Conservation (phyloP, 495 filamentous ascomycete genomes). For the Aspergillus baeticus region DNA sequence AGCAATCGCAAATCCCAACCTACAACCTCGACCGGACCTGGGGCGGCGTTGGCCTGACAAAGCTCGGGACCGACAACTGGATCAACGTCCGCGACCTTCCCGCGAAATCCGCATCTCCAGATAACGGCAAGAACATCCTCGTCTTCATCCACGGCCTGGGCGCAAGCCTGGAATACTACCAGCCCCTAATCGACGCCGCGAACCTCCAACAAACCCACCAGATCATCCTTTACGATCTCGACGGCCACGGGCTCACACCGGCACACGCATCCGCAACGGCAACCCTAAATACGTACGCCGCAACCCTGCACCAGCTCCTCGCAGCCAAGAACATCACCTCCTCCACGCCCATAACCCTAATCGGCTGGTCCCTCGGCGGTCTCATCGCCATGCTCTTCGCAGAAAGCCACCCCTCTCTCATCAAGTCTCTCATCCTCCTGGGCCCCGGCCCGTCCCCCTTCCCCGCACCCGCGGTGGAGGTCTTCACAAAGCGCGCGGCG, state of each 20-base stretch:
- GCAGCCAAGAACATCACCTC: conserved; percentile 12
- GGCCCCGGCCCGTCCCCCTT: conserved; percentile 29
- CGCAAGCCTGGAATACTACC: conserved; percentile 39
- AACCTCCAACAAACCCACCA: conserved; percentile 30
- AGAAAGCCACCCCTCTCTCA: conserved; percentile 28
- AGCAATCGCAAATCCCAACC: conserved; percentile 16
- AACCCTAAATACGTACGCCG: conserved; percentile 40
- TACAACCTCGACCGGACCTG: conserved; percentile 26
- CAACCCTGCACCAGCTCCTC: conserved; percentile 41
- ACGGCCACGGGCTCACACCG: conserved; percentile 53
- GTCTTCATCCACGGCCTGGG: conserved; percentile 55
- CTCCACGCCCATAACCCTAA: conserved; percentile 33
- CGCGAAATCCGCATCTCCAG: too few relatives aligned
- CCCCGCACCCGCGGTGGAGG: conserved; percentile 28
- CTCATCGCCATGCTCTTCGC: conserved; percentile 43
- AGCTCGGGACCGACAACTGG: conserved; percentile 39
- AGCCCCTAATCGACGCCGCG: conserved; percentile 36
- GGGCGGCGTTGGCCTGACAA: conserved; percentile 35
- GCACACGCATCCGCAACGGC: conserved; percentile 38
- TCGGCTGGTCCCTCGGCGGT: conserved; percentile 33
- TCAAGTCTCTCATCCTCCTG: conserved; percentile 38
- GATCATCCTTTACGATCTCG: conserved; percentile 48
- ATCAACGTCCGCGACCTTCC: conserved; percentile 35
- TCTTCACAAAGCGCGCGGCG: conserved; percentile 32
- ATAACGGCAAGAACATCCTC: conserved; percentile 25